phyloP scores from a whole-genome alignment of 2,329 filamentous ascomycete species.

The Colletotrichum sp. region DNA sequence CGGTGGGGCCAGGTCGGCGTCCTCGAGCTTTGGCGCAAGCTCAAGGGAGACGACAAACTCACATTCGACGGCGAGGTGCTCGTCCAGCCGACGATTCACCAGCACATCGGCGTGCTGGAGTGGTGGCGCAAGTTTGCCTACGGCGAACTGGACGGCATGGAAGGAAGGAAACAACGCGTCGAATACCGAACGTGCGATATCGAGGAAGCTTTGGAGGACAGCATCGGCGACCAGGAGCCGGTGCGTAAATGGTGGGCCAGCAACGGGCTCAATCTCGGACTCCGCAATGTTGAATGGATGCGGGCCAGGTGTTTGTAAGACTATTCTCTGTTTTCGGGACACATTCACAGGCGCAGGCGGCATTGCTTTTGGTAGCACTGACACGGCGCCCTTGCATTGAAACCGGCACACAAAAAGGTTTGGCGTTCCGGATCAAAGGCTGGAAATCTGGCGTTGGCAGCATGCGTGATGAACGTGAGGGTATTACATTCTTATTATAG shows the following conservation, averaged over 20 bases:
- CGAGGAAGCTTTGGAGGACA: conserved; percentile 91
- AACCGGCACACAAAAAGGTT: conserved; percentile 1
- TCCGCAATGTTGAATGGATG: conserved; percentile 90
- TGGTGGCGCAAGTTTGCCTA: conserved; percentile 84
- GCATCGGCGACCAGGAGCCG: conserved; percentile 73
- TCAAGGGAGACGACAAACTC: conserved; percentile 70
- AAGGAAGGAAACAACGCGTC: conserved; percentile 67
- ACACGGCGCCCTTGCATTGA: background rate
- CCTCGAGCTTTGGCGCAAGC: conserved; percentile 78
- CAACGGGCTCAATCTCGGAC: conserved; percentile 81
- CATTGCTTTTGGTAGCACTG: background rate
- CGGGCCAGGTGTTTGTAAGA: conserved; percentile 72
- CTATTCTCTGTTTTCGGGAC: background rate
- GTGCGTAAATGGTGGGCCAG: conserved; percentile 88
- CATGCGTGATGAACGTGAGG: background rate
- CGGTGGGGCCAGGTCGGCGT: conserved; percentile 85
- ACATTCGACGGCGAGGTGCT: conserved; percentile 85
- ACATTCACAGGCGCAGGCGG: background rate
- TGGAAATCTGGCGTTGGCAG: background rate
- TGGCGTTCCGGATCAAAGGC: background rate
- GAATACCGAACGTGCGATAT: conserved; percentile 97
- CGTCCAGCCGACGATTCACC: conserved; percentile 85
- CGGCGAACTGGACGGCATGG: conserved; percentile 58
- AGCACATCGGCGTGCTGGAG: conserved; percentile 82
- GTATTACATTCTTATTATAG: background rate